Evolutionary conservation across 345 rosid species (phyloP).

Genomic region (Cardamine resedifolia): DNA sequence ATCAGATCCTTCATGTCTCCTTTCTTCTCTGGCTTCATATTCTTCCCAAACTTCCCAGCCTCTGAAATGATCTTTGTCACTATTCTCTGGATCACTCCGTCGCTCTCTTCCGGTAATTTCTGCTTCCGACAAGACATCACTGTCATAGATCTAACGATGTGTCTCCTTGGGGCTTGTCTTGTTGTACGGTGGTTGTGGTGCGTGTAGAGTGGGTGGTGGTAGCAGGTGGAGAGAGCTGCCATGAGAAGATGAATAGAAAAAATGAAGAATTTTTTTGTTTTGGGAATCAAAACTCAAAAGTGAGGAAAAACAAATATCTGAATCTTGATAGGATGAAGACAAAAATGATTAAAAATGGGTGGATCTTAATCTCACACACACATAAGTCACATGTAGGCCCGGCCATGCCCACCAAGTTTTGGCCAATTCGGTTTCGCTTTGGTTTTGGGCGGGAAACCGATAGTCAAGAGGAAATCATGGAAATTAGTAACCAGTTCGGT

Average conservation of each 20-base stretch:
- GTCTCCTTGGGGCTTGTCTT: conserved; percentile 24
- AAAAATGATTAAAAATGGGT: conserved; percentile 18
- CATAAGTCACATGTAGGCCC: not conserved
- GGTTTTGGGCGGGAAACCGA: not conserved
- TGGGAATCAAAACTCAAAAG: conserved; percentile 13
- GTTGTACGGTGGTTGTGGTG: conserved; percentile 23
- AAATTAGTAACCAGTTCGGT: not conserved
- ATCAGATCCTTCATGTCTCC: conserved; percentile 82
- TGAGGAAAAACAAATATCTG: not conserved
- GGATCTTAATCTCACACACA: conserved; percentile 15
- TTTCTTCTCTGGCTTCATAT: conserved; percentile 40
- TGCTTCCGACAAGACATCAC: conserved; percentile 30
- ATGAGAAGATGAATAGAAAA: conserved; percentile 24
- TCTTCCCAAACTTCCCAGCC: conserved; percentile 27
- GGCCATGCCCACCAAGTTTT: not conserved
- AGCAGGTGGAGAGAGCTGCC: conserved; percentile 32
- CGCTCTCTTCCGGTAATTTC: conserved; percentile 28
- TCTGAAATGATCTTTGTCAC: conserved; percentile 19
- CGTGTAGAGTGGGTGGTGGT: conserved; percentile 31
- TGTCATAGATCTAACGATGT: conserved; percentile 17
- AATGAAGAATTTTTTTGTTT: not conserved
- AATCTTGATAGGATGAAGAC: conserved; percentile 15
- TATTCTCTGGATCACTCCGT: conserved; percentile 28
- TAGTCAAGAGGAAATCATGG: not conserved
- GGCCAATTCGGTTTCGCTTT: not conserved